Evolutionary conservation across 2,329 filamentous ascomycete species (phyloP).

Genomic region (Fusarium aywerte): DNA sequence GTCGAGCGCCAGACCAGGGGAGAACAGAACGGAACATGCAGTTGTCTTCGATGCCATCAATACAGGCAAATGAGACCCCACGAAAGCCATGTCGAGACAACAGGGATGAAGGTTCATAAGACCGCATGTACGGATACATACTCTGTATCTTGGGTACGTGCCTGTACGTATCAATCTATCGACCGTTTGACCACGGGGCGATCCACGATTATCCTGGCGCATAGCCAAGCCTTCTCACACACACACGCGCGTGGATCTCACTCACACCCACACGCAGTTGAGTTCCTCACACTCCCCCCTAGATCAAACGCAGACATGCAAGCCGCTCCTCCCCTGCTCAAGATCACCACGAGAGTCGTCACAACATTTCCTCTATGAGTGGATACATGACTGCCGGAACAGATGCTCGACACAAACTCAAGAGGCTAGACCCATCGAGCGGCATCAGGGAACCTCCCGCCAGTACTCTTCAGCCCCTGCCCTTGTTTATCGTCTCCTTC

Average conservation of each 20-base stretch:
- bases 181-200: constrained; percentile 48
- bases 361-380: constrained; percentile 34
- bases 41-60: constrained; percentile 38
- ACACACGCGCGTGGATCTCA: constrained; percentile 44
- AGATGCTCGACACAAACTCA: constrained; percentile 34
- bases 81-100: constrained; percentile 32
- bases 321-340: constrained; percentile 35
- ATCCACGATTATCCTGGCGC: constrained; percentile 45
- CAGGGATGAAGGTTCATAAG: constrained; percentile 40
- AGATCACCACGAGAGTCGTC: constrained; percentile 42
- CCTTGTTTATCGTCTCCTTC: constrained; percentile 34
- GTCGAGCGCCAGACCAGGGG: background rate
- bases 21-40: constrained; percentile 6
- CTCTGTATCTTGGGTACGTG: constrained; percentile 2
- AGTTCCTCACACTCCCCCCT: constrained; percentile 24
- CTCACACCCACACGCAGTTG: constrained; percentile 31
- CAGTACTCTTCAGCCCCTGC: constrained; percentile 36
- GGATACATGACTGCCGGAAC: constrained; percentile 44
- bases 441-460: constrained; percentile 41
- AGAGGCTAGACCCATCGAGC: constrained; percentile 38
- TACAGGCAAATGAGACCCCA: constrained; percentile 34
- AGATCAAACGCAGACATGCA: constrained; percentile 20
- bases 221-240: constrained; percentile 40
- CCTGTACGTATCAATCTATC: constrained; percentile 28
- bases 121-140: constrained; percentile 3